Percentiles rank a stretch among this genome's conserved stretches.
phyloP scores from a whole-genome alignment of 164 flowering plant species.

The Hamamelis virginiana region DNA sequence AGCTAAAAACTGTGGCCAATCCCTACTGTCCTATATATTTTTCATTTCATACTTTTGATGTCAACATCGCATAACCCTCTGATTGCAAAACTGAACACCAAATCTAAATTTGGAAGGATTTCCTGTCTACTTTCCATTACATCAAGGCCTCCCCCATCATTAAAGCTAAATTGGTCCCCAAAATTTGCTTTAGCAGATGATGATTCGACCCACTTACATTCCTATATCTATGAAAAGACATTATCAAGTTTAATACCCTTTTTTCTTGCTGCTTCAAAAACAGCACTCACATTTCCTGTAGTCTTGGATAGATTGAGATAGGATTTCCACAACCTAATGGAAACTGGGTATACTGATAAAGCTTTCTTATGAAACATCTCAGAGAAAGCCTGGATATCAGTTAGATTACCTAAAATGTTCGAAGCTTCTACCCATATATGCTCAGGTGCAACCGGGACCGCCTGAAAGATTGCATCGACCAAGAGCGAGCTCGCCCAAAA shows the following conservation, averaged over 20 bases:
- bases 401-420: conserved; percentile 34
- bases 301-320: conserved; percentile 28
- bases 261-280: conserved; percentile 47
- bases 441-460: conserved; percentile 77
- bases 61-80: not conserved
- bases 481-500: conserved; percentile 73
- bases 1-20: too few species aligned
- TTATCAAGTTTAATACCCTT: conserved; percentile 51
- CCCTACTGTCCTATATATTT: too few species aligned
- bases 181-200: not conserved
- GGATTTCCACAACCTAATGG: conserved; percentile 65
- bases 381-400: conserved; percentile 29
- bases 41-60: too few species aligned
- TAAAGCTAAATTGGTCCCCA: conserved; percentile 4
- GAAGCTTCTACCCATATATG: conserved; percentile 68
- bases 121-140: not conserved
- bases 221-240: not conserved
- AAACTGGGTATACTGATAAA: conserved; percentile 65
- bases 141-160: not conserved
- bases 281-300: conserved; percentile 23
- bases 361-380: conserved; percentile 60
- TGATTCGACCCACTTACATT: conserved; percentile 12
- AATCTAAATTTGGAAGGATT: not conserved
- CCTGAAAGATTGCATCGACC: conserved; percentile 54
- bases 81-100: not conserved